Evolutionary conservation across 192 early-diverging fungal genomes (phyloP).

Genomic region (Podila epigama): DNA sequence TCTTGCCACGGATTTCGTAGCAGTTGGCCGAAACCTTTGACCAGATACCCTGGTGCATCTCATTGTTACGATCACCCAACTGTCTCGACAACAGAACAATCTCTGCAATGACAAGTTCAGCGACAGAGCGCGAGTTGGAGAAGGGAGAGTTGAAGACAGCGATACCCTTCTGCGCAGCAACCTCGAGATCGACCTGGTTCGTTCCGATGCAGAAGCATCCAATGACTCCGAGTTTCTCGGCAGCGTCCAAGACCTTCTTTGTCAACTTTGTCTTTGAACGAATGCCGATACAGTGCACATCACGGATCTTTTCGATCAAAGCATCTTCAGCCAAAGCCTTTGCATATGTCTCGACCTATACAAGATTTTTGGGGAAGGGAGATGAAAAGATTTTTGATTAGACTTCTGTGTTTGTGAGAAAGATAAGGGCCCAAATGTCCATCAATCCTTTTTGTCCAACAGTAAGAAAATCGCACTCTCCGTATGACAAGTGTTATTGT

Average conservation of each 20-base stretch:
- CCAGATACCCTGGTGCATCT: slow-evolving; percentile 94
- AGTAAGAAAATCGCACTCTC: no score
- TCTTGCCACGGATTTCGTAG: slow-evolving; percentile 97
- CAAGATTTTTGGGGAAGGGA: background rate
- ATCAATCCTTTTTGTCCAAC: no score
- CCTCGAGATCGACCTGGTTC: slow-evolving; percentile 83
- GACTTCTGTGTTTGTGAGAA: background rate
- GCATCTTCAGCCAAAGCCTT: slow-evolving; percentile 90
- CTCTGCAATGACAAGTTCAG: slow-evolving; percentile 95
- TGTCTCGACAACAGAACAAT: slow-evolving; percentile 92
- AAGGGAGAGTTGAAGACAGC: slow-evolving; percentile 99
- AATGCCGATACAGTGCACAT: slow-evolving; percentile 95
- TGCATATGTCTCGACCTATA: slow-evolving; percentile 84
- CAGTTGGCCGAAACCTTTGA: slow-evolving; percentile 88
- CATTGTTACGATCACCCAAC: slow-evolving; percentile 92
- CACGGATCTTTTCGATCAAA: slow-evolving; percentile 93
- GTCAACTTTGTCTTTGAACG: slow-evolving; percentile 96
- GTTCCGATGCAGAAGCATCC: slow-evolving; percentile 59
- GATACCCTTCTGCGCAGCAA: slow-evolving; percentile 87
- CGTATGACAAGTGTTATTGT: no score
- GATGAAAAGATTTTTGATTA: background rate
- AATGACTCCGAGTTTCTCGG: slow-evolving; percentile 73
- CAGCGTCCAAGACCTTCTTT: slow-evolving; percentile 83
- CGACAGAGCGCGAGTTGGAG: slow-evolving; percentile 94
- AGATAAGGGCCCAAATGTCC: background rate